Evolutionary conservation across 805 yeast genomes (phyloP).

Genomic region (Deakozyma indianensis): DNA sequence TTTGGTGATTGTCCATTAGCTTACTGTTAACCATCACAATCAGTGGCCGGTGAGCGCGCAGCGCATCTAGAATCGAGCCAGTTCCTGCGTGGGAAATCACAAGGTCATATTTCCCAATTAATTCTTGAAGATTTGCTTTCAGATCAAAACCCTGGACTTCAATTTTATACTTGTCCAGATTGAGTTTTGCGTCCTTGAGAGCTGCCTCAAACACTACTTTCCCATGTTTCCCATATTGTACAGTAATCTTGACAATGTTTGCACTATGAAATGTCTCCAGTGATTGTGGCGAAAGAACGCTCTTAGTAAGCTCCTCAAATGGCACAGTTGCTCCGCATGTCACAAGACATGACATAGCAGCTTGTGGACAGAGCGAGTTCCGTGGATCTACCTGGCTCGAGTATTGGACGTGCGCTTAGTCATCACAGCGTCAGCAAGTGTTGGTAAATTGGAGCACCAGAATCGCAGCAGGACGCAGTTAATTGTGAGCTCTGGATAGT

Average conservation of each 20-base stretch:
- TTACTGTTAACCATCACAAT: slow-evolving; percentile 56
- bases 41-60: slow-evolving; percentile 41
- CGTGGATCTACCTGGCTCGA: no score
- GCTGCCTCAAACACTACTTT: slow-evolving; percentile 14
- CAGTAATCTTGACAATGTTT: slow-evolving; percentile 25
- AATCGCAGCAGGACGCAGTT: no score
- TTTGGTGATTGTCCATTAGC: slow-evolving; percentile 82
- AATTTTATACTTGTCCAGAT: slow-evolving; percentile 3
- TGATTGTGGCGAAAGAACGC: slow-evolving; percentile 25
- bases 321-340: slow-evolving; percentile 91
- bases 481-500: no score
- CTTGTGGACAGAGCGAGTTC: no score
- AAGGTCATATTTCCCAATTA: slow-evolving; percentile 34
- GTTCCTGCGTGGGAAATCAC: slow-evolving; percentile 87
- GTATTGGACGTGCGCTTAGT: no score
- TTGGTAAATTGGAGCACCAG: no score
- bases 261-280: slow-evolving; percentile 25
- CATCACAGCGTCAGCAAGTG: no score
- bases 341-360: slow-evolving; percentile 32
- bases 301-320: slow-evolving; percentile 43
- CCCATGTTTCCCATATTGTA: slow-evolving; percentile 46
- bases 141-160: slow-evolving; percentile 33
- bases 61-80: slow-evolving; percentile 75
- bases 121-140: slow-evolving; percentile 26
- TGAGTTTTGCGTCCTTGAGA: slow-evolving; percentile 3